A percentile compares a stretch with the other conserved stretches of the same genome.
Conservation (phyloP, 805 yeast genomes). For the Wickerhamomyces bisporus region DNA sequence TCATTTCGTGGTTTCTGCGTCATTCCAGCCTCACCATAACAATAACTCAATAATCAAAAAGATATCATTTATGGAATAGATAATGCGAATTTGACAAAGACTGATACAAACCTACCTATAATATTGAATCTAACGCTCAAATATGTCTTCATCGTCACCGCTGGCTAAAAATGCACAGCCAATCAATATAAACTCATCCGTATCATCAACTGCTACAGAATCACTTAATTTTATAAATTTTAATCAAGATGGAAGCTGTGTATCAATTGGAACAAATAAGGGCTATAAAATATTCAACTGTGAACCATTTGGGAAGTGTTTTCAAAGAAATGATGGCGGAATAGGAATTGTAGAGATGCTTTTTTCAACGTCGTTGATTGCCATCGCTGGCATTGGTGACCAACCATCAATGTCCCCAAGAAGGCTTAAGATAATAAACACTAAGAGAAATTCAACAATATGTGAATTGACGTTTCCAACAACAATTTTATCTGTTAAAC, state of each 20-base stretch:
- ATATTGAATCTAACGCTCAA: too few relatives aligned
- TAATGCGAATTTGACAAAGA: too few relatives aligned
- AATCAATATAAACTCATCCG: not conserved
- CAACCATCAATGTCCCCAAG: constrained; percentile 70
- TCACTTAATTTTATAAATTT: constrained; percentile 50
- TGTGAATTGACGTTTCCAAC: constrained; percentile 73
- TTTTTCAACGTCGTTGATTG: constrained; percentile 65
- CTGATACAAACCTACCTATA: too few relatives aligned
- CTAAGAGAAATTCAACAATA: constrained; percentile 54
- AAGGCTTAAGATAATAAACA: constrained; percentile 74
- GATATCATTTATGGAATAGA: too few relatives aligned
- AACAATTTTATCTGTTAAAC: constrained; percentile 51
- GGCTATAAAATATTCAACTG: constrained; percentile 69
- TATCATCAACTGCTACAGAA: constrained; percentile 5
- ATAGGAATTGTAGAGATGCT: constrained; percentile 72
- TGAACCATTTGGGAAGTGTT: constrained; percentile 58
- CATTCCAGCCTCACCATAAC: too few relatives aligned
- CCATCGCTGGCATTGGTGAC: constrained; percentile 70
- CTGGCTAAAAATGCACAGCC: not conserved
- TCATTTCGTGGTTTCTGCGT: too few relatives aligned
- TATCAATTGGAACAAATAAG: constrained; percentile 59
- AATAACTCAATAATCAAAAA: too few relatives aligned
- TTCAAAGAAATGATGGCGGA: constrained; percentile 44
- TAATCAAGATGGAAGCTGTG: constrained; percentile 70
- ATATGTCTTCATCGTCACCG: not conserved